These are phyloP conservation scores for Agarophyton chilense DNA, from an alignment of 23 red algal genomes.

Conservation along the genomic window DNA sequence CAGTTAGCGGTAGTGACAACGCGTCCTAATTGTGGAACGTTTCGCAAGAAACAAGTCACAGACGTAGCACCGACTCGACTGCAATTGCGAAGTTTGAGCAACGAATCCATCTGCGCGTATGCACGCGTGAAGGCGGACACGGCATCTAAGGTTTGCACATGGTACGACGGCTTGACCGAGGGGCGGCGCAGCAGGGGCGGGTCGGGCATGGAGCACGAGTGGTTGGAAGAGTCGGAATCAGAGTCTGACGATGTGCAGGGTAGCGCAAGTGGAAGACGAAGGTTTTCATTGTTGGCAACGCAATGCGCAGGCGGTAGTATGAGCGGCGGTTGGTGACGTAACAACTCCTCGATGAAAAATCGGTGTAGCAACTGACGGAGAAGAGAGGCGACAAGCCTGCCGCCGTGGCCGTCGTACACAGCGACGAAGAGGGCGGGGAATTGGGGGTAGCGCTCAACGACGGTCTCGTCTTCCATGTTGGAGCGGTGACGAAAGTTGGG, in stretches of 20 bases:
- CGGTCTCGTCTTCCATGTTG: conserved; percentile 91
- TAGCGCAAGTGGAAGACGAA: background rate
- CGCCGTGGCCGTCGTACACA: conserved; percentile 94
- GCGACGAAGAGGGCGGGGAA: conserved; percentile 81
- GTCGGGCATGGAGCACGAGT: background rate
- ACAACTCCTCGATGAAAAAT: conserved; percentile 68
- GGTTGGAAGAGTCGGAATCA: background rate
- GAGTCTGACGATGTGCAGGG: background rate
- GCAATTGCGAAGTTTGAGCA: conserved; percentile 52
- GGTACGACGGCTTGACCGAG: conserved; percentile 19
- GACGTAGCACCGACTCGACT: conserved; percentile 83
- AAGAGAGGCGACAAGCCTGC: conserved; percentile 50
- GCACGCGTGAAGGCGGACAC: conserved; percentile 29
- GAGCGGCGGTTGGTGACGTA: background rate
- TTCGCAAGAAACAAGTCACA: conserved; percentile 81
- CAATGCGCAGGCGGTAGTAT: background rate
- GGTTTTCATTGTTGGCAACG: background rate
- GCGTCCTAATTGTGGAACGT: conserved; percentile 7
- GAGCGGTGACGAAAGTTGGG: conserved; percentile 76
- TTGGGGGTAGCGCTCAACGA: conserved; percentile 50
- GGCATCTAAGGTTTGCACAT: background rate
- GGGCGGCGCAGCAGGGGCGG: background rate
- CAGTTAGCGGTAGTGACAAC: conserved; percentile 90
- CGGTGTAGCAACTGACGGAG: conserved; percentile 69
- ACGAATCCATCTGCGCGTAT: conserved; percentile 72